Base-by-base conservation (phyloP, 768 basidiomycete species). In the Xerocomellus amylosporus region DNA sequence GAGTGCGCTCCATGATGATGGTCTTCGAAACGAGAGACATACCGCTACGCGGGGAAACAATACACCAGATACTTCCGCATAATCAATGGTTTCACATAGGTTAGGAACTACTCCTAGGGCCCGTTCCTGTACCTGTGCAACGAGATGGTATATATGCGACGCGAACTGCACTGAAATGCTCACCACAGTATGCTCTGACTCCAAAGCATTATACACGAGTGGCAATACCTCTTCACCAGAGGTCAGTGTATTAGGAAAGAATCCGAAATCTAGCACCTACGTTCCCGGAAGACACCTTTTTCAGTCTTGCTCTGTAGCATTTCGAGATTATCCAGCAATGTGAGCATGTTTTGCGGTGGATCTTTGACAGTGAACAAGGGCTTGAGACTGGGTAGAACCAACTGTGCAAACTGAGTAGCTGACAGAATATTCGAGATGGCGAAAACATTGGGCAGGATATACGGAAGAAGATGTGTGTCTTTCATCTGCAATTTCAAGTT, bases 271-370 rank as follows among this genome's bases (percentile, higher is more conserved):
- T 24, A 33, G 44, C 3, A 78, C 88, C 65, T 59, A 97, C 94
- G 89, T 71, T 95, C 93, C 61, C 90, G 79, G 71, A 98, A 98
- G 4, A 88, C 81, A 10, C 72, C 73, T 58, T 93, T 92, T 50
- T 90, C 86, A 2, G 93, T 95, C 74, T 99, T 99, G 54, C 79
- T 83, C 63, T 94, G 92, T 28, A 99, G 77, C 74, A 94, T 81
- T 22, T 81, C 75, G 8, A 99, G 77, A 63, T 96, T 96, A 62
- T 98, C 94, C 42, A 99, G 71, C 24, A 99, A 73, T 0, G 93
- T 94, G 47, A 98, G 71, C 91, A 98, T 96, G 59, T 95, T 97
- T 71, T 98, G 95, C 0, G 96, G 95, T 17, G 97, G 96, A 63
- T 99, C 97, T 68, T 90, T 93, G 65, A 98, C 75, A 0, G 76